Percentiles rank a stretch among this genome's conserved stretches.
Evolutionary conservation across 768 basidiomycete genomes (phyloP).

Genomic region (Podaxis rugospora): DNA sequence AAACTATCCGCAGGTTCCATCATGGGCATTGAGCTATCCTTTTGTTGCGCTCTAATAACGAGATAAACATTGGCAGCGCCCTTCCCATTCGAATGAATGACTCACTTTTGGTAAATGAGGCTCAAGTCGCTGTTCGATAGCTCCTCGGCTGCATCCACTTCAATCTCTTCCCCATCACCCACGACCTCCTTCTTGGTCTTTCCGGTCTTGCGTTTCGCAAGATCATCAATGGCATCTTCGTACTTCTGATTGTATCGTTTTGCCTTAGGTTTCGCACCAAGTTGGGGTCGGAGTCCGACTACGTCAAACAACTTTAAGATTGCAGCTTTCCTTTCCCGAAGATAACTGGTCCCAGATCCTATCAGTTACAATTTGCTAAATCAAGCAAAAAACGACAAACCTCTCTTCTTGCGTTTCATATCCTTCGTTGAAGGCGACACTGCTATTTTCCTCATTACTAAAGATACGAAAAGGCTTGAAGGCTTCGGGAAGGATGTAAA

Average conservation of each 20-base stretch:
- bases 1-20: constrained; percentile 83
- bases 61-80: background rate
- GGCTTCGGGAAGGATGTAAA: constrained; percentile 65
- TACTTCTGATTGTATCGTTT: constrained; percentile 29
- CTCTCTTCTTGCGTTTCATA: constrained; percentile 78
- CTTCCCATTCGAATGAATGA: background rate
- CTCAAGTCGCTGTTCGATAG: constrained; percentile 77
- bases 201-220: constrained; percentile 34
- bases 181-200: constrained; percentile 59
- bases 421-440: constrained; percentile 65
- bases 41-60: constrained; percentile 67
- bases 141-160: constrained; percentile 81
- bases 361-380: background rate
- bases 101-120: constrained; percentile 79
- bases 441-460: background rate
- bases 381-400: constrained; percentile 17
- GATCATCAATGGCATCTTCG: constrained; percentile 37
- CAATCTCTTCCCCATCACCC: constrained; percentile 77
- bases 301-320: constrained; percentile 70
- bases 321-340: constrained; percentile 77
- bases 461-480: constrained; percentile 39
- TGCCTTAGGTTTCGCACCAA: constrained; percentile 33
- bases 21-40: constrained; percentile 70
- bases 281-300: constrained; percentile 63
- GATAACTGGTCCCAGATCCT: constrained; percentile 26